These are phyloP conservation scores for Eimeria tenella DNA, from an alignment of 169 alveolate genomes.

Conservation along the genomic window DNA sequence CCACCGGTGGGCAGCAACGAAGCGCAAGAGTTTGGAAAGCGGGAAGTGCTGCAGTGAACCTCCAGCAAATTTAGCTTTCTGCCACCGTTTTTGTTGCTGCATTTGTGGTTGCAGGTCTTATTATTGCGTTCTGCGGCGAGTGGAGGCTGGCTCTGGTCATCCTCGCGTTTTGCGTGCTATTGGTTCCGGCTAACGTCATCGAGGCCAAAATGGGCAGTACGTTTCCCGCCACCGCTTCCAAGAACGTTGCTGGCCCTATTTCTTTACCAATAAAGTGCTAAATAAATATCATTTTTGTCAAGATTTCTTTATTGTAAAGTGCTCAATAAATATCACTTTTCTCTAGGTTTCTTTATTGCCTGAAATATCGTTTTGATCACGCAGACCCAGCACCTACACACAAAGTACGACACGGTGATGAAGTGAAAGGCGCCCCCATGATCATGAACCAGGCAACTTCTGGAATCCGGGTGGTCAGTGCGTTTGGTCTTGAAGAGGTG, in stretches of 20 bases:
- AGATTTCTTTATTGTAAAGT: not conserved
- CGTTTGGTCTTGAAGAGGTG: constrained; percentile 73
- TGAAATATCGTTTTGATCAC: not conserved
- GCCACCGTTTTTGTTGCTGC: not conserved
- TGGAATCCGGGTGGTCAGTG: constrained; percentile 70
- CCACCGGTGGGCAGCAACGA: not conserved
- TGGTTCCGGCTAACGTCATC: constrained; percentile 62
- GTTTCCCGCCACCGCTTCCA: not conserved
- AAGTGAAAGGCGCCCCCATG: constrained; percentile 2
- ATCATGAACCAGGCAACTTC: constrained; percentile 62
- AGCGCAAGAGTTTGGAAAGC: no score
- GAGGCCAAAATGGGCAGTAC: constrained; percentile 31
- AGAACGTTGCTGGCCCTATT: no score
- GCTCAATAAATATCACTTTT: no score
- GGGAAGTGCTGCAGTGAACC: not conserved
- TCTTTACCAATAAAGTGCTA: no score
- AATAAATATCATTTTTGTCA: not conserved
- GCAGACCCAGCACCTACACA: constrained; percentile 9
- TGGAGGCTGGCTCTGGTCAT: constrained; percentile 75
- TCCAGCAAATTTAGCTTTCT: not conserved
- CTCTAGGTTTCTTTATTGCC: not conserved
- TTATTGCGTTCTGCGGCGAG: constrained; percentile 51
- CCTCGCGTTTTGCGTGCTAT: constrained; percentile 16
- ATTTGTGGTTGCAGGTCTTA: constrained; percentile 40
- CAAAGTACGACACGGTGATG: constrained; percentile 7